These are phyloP conservation scores for Nakazawaea molendinolei DNA, from an alignment of 805 yeast species.

Conservation along the genomic window DNA sequence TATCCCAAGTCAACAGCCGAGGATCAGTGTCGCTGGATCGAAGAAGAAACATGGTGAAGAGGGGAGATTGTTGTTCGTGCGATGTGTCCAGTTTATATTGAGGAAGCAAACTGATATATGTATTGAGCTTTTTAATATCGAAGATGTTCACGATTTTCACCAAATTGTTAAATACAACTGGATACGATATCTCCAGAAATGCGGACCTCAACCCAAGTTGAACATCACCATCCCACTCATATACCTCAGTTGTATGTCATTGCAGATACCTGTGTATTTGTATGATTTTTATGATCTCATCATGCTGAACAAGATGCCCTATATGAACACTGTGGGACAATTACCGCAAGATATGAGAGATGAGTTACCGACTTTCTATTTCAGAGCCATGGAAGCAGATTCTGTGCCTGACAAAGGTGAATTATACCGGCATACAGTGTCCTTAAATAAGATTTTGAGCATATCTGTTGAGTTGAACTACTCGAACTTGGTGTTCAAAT, in stretches of 20 bases:
- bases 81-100: slow-evolving; percentile 35
- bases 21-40: no score
- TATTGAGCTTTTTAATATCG: not conserved
- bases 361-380: slow-evolving; percentile 31
- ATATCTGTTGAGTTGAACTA: slow-evolving; percentile 19
- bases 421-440: slow-evolving; percentile 18
- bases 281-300: slow-evolving; percentile 40
- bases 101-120: slow-evolving; percentile 1
- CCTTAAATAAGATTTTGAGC: not conserved
- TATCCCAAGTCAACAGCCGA: slow-evolving; percentile 28
- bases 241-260: slow-evolving; percentile 43
- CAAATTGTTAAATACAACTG: slow-evolving; percentile 2
- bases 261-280: slow-evolving; percentile 44
- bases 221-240: slow-evolving; percentile 30
- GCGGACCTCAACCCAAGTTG: slow-evolving; percentile 4
- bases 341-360: slow-evolving; percentile 33
- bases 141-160: not conserved
- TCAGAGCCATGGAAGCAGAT: slow-evolving; percentile 32
- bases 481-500: slow-evolving; percentile 33
- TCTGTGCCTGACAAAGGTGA: slow-evolving; percentile 32
- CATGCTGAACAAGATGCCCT: slow-evolving; percentile 41
- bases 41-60: slow-evolving; percentile 33
- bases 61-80: slow-evolving; percentile 37
- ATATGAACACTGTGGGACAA: slow-evolving; percentile 30
- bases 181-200: not conserved